Evolutionary conservation across 371 early-diverging fungal species (phyloP), one percentile per base, ranked within the genome.

Genomic region (Dinochytrium kinnereticum): DNA sequence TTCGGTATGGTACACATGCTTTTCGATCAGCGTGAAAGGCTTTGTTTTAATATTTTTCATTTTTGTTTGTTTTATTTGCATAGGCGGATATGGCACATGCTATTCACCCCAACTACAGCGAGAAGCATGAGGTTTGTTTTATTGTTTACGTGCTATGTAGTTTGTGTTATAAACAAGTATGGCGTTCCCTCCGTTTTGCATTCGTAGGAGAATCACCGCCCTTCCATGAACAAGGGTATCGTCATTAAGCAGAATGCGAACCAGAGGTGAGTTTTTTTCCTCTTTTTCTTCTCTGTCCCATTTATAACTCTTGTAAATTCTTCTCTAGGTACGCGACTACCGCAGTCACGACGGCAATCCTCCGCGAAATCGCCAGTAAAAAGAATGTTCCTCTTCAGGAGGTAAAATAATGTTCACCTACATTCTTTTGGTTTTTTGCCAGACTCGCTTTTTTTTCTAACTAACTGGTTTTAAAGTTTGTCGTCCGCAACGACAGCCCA

Each of bases 181-280:
- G 61, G 59, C 34, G 1, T n/a, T n/a, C n/a, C n/a, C n/a, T n/a
- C n/a, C n/a, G n/a, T n/a, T n/a, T n/a, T n/a, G n/a, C n/a, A 44
- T 13, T 13, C 44, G 44, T 30, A 55, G 61, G 92, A 90, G 49
- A 91, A 95, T 78, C 98, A 98, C 82, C 88, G 92, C 15, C 97
- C 98, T 24, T 80, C 86, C 51, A 92, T 99, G 89, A 95, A 97
- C 83, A 88, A 91, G 78, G 99, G 99, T 31, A 91, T 96, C 36
- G 97, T 96, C 24, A 93, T 98, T 82, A 98, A 98, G 86, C 76
- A 92, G 69, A 97, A 98, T 75, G 96, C 98, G 40, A 97, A 96
- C 82, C 97, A 95, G 85, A 87, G 91, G 57, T 55, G 21, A 26
- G 57, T 5, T 17, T 7, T 55, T 26, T 19, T 13, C 15, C 49